Base-by-base conservation (phyloP, 2,329 filamentous ascomycete genomes). In the Diaporthe citrichinensis region DNA sequence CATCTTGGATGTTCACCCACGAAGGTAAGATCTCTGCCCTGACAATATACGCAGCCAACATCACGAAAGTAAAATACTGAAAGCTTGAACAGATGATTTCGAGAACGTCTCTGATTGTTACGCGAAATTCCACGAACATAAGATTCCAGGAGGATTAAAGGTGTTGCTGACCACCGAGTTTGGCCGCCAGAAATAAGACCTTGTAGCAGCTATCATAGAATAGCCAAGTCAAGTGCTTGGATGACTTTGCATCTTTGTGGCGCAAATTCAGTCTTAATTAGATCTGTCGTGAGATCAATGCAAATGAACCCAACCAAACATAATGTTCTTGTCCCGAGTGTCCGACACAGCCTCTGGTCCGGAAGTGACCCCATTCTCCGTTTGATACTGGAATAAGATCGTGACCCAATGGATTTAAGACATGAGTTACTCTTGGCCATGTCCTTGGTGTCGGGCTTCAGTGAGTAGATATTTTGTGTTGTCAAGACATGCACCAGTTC, bases 81-180 rank as follows among this genome's bases (percentile, higher is more conserved):
- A 4, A 14, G 7, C 4, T 6, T 20, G n/a, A 28, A 61, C n/a
- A 61, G 58, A 61, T n/a, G 36, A 61, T 41, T 61, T 61, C n/a
- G 58, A 61, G 36, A 61, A 61, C 14, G 36, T 61, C 12, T 61
- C 58, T 10, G 58, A 61, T 6, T 61, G 58, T 20, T 61, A 61
- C 36, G 36, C 58, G 12, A 61, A 61, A 8, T 61, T 61, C 58
- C 34, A 44, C n/a, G 58, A 61, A n/a, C 58, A 61, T 17, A 61
- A 61, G 9, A 61, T 61, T 10, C 36, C 36, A 7, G 58, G 58
- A 28, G 58, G 58, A 3, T 10, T 61, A 36, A 61, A 61, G 34
- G 58, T 61, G 6, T 25, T 61, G 14, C 14, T 61, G 12, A 61
- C 36, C 0, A 61, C 58, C 3, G 36, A 61, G n/a, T 61, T 41